phyloP scores from a whole-genome alignment of 2,329 filamentous ascomycete species.

The Clonostachys solani region DNA sequence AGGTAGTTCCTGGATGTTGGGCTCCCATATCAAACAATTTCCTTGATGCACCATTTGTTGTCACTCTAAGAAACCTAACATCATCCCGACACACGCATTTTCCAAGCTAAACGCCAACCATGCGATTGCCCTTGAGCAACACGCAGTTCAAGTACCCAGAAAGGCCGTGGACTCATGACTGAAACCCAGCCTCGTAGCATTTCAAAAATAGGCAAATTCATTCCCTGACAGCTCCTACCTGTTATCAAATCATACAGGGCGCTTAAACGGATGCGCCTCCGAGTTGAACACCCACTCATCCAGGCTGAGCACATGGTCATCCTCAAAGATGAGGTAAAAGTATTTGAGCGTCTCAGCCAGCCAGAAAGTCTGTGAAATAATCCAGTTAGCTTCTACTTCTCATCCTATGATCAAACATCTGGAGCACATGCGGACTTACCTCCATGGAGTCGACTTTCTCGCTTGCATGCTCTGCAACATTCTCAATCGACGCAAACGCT shows the following conservation, averaged over 20 bases:
- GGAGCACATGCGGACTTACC: constrained; percentile 19
- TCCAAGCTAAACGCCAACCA: no score
- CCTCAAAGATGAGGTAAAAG: constrained; percentile 69
- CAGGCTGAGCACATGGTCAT: constrained; percentile 57
- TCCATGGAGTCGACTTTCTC: constrained; percentile 59
- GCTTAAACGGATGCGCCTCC: constrained; percentile 46
- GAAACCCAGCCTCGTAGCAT: no score
- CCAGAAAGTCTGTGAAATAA: constrained; percentile 54
- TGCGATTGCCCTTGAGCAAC: no score
- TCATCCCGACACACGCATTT: no score
- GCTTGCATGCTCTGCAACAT: constrained; percentile 23
- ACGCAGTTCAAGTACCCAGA: no score
- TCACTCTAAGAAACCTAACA: no score
- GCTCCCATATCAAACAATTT: no score
- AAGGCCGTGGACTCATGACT: no score
- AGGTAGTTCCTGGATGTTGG: no score
- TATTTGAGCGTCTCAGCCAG: constrained; percentile 75
- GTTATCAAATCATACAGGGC: constrained; percentile 10
- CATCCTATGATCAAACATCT: background rate
- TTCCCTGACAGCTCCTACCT: no score
- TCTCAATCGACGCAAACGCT: constrained; percentile 35
- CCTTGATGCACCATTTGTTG: no score
- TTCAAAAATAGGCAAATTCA: no score
- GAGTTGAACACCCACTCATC: constrained; percentile 67
- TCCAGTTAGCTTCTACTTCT: constrained; percentile 3